Base-by-base conservation (phyloP, 805 yeast genomes). In the Aciculoconidium aculeatum region DNA sequence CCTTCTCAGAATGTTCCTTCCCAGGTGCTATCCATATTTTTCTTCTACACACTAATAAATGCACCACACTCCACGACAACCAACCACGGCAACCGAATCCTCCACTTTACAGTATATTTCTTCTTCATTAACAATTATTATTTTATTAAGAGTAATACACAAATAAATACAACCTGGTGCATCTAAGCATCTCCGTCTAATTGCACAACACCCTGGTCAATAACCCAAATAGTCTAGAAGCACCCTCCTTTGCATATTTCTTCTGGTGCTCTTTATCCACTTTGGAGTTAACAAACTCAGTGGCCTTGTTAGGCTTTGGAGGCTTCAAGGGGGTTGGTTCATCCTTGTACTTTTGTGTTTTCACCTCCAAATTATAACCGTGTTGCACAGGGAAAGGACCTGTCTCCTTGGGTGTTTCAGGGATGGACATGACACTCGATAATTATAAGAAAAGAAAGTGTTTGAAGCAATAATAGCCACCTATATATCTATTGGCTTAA, bases 281-380 rank as follows among this genome's bases (percentile, higher is more conserved):
- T 11, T 59, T 47, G 23, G 41, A 36, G 21, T 40, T 35, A 27
- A 58, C 19, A 35, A 55, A 59, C 11, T 47, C 55, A 22, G 41
- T 32, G 3, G 53, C 52, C 34, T 49, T 51, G 26, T 45, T 42
- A 22, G 49, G 55, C 49, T 3, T 40, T 2, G 28, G 35, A 11
- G 27, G 21, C 17, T 14, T 21, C 6, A 58, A 28, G 3, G 65
- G 60, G 3, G 65, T 58, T 9, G 65, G 65, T 15, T 53, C 22
- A 32, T 46, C 65, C 16, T 34, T 40, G 35, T 58, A 59, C 30
- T 42, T 39, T 9, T 55, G 60, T 10, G 62, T 53, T 19, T 53
- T 34, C 21, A 57, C 38, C 13, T 53, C 30, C 27, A 53, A 28
- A 23, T 51, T 53, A 27, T 59, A 59, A 3, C 65, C 65, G 17